Conservation (phyloP, 805 yeast species). For the Lachancea nothofagi region DNA sequence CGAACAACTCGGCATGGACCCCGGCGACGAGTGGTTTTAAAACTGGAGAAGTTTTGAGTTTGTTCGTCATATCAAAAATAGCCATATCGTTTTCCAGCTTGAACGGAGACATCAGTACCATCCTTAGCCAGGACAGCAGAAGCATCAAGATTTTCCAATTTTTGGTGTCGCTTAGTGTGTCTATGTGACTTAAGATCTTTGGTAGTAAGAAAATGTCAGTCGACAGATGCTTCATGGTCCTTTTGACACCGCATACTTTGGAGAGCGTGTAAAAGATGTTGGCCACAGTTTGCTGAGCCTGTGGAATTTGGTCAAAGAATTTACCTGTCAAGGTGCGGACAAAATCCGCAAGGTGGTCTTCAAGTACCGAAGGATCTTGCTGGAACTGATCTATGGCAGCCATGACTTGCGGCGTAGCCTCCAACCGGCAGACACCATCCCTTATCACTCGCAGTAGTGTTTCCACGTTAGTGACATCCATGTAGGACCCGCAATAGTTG, state of each 20-base stretch:
- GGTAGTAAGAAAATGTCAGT: constrained; percentile 52
- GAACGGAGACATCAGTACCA: constrained; percentile 71
- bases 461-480: constrained; percentile 8
- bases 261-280: constrained; percentile 52
- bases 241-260: constrained; percentile 63
- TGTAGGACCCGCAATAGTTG: not conserved
- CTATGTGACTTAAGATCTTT: constrained; percentile 29
- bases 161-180: constrained; percentile 8
- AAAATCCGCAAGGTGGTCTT: constrained; percentile 10
- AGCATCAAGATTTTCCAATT: constrained; percentile 47
- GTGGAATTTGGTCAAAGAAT: constrained; percentile 5
- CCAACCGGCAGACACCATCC: constrained; percentile 10
- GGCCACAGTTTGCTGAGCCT: constrained; percentile 12
- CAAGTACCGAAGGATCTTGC: constrained; percentile 22
- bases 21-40: constrained; percentile 29
- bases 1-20: constrained; percentile 29
- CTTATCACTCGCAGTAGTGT: constrained; percentile 9
- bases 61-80: constrained; percentile 32
- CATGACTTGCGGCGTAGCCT: constrained; percentile 9
- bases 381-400: constrained; percentile 23
- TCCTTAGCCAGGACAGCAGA: constrained; percentile 65
- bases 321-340: constrained; percentile 3
- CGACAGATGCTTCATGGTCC: constrained; percentile 51
- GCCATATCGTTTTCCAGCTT: constrained; percentile 40
- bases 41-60: constrained; percentile 42